phyloP scores from a whole-genome alignment of 208 protist species.

The Naegleria fowleri region DNA sequence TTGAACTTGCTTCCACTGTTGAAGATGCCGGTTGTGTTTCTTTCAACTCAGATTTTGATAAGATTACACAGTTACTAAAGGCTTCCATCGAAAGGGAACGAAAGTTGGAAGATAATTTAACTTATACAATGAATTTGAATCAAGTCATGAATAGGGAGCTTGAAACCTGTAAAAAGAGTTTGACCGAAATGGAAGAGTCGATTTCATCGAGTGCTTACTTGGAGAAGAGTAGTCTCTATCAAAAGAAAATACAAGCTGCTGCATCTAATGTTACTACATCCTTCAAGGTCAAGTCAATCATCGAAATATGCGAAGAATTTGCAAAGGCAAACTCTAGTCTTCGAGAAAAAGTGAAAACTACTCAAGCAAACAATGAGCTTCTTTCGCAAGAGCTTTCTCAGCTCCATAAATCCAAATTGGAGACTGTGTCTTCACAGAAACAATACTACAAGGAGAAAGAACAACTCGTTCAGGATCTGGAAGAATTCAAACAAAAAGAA shows the following conservation, averaged over 20 bases:
- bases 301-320: neutral
- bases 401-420: neutral
- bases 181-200: neutral
- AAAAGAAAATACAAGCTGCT: neutral
- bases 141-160: neutral
- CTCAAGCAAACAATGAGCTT: neutral
- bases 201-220: neutral
- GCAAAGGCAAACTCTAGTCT: neutral
- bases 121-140: neutral
- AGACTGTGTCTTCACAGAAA: neutral
- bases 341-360: neutral
- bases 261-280: neutral
- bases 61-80: neutral
- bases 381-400: neutral
- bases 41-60: neutral
- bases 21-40: neutral
- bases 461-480: neutral
- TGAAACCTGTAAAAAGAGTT: neutral
- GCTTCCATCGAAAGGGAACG: neutral
- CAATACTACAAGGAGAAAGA: neutral
- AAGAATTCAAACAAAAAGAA: neutral
- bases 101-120: neutral
- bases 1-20: neutral
- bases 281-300: neutral
- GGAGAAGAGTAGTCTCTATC: neutral